These are phyloP conservation scores for Aspergillus panamensis DNA, from an alignment of 495 filamentous ascomycete species.

Conservation along the genomic window DNA sequence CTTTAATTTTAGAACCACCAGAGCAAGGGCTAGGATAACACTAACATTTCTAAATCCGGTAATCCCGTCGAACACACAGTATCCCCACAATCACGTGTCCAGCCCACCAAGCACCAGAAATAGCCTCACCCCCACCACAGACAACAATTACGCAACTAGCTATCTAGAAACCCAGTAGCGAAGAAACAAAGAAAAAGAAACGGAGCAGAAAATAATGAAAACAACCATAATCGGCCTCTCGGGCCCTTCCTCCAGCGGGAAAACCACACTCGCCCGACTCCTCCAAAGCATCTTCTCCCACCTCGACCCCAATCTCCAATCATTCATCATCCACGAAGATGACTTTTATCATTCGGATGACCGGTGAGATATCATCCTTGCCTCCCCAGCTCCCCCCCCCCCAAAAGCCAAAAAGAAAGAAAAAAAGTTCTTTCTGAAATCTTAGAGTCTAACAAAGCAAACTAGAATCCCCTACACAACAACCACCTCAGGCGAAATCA, in stretches of 20 bases:
- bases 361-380: constrained; percentile 40
- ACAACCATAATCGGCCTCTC: constrained; percentile 60
- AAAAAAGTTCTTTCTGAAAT: too few species aligned
- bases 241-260: constrained; percentile 73
- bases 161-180: not conserved
- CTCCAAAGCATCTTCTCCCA: constrained; percentile 64
- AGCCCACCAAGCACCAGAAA: not conserved
- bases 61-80: not conserved
- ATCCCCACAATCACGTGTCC: not conserved
- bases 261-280: constrained; percentile 74
- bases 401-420: too few species aligned
- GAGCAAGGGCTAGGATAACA: too few species aligned
- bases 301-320: constrained; percentile 25
- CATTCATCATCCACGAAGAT: constrained; percentile 85
- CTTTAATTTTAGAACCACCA: too few species aligned
- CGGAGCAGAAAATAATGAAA: constrained; percentile 3
- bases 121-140: constrained; percentile 1
- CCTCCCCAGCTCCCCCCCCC: not conserved
- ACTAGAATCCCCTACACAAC: constrained; percentile 50
- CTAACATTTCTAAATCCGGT: constrained; percentile 4
- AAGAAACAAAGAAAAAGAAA: not conserved
- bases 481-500: constrained; percentile 40
- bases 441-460: not conserved
- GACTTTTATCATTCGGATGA: constrained; percentile 83
- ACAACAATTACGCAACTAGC: constrained; percentile 1